Base-by-base conservation (phyloP, 768 basidiomycete genomes). In the Pulveroboletus sp. region DNA sequence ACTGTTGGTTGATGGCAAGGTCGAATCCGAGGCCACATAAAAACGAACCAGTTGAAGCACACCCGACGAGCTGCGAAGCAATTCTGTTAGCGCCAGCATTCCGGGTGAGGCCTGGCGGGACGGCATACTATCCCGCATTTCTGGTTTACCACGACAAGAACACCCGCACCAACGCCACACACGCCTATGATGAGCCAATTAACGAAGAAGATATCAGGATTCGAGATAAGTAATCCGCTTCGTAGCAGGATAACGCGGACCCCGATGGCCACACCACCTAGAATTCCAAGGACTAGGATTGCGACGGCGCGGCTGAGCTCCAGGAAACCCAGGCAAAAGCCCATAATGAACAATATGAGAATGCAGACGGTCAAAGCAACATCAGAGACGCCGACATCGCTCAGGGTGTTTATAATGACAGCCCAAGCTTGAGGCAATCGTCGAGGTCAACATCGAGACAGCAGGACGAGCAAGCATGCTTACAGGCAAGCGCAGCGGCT, bases 21-120 rank as follows among this genome's bases (percentile, higher is more conserved):
- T 86, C 85, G 10, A 79, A 58, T 18, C 76, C 83, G 8, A 86
- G 72, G 27, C 61, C 74, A 12, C 71, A 67, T 24, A 86, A 64
- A 62, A 86, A 86, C 8, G 83, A 78, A 30, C 85, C 85, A 18
- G 72, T 66, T 1, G 82, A 78, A n/a, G 82, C 73, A 46, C 78
- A 81, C 33, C 74, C 71, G 39, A 73, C 66, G 47, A 74, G 58
- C 75, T 79, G 55, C 30, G 51, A 39, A 44, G 18, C 3, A 28
- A 43, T 37, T 17, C n/a, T 9, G 27, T 62, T 15, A 62, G 48
- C 21, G 21, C 36, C 36, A 8, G 7, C 28, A 30, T 40, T 1
- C 37, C 38, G 14, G 35, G 38, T 2, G 5, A n/a, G 18, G 9
- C 2, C 39, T 18, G 30, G 10, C 6, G 0, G 8, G 44, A 46